Conservation (phyloP, 108 stramenopile genomes). For the Cyclostephanos tholiformis region DNA sequence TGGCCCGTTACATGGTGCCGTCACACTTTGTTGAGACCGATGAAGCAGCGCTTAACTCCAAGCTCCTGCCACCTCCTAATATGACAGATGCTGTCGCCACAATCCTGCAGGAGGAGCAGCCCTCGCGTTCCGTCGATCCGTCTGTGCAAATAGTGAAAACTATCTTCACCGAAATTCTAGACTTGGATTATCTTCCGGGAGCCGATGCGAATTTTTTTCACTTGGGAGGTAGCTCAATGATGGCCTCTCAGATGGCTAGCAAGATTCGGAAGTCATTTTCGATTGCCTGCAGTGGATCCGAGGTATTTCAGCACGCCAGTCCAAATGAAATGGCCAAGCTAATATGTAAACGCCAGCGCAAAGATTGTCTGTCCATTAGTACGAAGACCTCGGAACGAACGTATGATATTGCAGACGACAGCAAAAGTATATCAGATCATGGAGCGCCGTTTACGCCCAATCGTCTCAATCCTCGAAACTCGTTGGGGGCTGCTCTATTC, state of each 20-base stretch:
- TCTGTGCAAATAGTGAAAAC: conserved; percentile 52
- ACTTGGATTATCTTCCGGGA: conserved; percentile 62
- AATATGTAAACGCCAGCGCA: conserved; percentile 35
- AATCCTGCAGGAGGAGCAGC: conserved; percentile 34
- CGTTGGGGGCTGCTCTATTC: conserved; percentile 23
- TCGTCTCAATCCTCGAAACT: conserved; percentile 20
- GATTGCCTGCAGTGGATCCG: conserved; percentile 53
- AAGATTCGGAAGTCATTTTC: conserved; percentile 47
- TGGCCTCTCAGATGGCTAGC: conserved; percentile 64
- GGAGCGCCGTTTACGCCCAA: conserved; percentile 33
- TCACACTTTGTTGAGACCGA: conserved; percentile 33
- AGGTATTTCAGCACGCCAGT: conserved; percentile 57
- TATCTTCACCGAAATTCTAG: conserved; percentile 47
- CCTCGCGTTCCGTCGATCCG: conserved; percentile 32
- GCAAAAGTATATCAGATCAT: conserved; percentile 10
- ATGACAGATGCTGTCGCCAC: conserved; percentile 48
- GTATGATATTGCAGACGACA: background rate
- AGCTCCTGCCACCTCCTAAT: conserved; percentile 24
- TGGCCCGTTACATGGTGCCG: conserved; percentile 50
- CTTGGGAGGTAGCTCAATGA: conserved; percentile 61
- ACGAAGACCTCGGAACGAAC: background rate
- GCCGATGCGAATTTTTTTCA: conserved; percentile 61
- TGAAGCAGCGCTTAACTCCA: background rate
- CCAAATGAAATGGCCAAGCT: conserved; percentile 47
- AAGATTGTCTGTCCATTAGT: conserved; percentile 2